Evolutionary conservation across 2,329 filamentous ascomycete genomes (phyloP).

Genomic region (Fusarium sp.): DNA sequence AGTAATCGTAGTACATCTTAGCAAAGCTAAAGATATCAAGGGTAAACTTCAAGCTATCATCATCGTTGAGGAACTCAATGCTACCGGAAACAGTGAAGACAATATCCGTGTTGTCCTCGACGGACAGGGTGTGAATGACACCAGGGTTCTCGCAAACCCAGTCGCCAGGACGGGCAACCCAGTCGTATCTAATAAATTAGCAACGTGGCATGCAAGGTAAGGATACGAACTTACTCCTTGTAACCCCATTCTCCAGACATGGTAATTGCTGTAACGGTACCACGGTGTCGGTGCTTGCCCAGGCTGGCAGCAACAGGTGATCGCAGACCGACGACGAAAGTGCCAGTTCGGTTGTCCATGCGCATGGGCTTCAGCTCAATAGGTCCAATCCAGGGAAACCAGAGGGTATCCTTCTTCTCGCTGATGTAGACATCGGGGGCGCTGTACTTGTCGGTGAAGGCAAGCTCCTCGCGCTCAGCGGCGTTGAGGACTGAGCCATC

Average conservation of each 20-base stretch:
- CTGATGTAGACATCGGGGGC: slow-evolving; percentile 45
- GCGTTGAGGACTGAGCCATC: slow-evolving; percentile 20
- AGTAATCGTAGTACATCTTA: slow-evolving; percentile 36
- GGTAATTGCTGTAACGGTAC: slow-evolving; percentile 37
- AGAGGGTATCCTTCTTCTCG: slow-evolving; percentile 36
- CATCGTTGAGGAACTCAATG: slow-evolving; percentile 45
- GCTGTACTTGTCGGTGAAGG: slow-evolving; percentile 45
- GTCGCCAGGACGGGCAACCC: slow-evolving; percentile 43
- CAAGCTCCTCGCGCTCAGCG: slow-evolving; percentile 29
- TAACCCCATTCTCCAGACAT: slow-evolving; percentile 44
- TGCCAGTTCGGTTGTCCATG: slow-evolving; percentile 36
- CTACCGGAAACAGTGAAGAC: slow-evolving; percentile 44
- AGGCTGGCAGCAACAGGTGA: slow-evolving; percentile 32
- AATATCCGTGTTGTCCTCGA: slow-evolving; percentile 41
- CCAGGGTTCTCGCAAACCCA: slow-evolving; percentile 45
- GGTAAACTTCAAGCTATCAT: slow-evolving; percentile 40
- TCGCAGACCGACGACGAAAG: slow-evolving; percentile 34
- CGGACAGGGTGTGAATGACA: slow-evolving; percentile 41
- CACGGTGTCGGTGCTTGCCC: slow-evolving; percentile 37
- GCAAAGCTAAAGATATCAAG: slow-evolving; percentile 43
- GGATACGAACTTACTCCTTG: slow-evolving; percentile 26
- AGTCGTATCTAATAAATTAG: slow-evolving; percentile 41
- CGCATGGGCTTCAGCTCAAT: slow-evolving; percentile 37
- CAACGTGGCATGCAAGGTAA: not conserved
- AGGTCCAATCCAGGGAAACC: slow-evolving; percentile 40